Conservation (phyloP, 2,329 filamentous ascomycete species). For the Xylaria sp. region DNA sequence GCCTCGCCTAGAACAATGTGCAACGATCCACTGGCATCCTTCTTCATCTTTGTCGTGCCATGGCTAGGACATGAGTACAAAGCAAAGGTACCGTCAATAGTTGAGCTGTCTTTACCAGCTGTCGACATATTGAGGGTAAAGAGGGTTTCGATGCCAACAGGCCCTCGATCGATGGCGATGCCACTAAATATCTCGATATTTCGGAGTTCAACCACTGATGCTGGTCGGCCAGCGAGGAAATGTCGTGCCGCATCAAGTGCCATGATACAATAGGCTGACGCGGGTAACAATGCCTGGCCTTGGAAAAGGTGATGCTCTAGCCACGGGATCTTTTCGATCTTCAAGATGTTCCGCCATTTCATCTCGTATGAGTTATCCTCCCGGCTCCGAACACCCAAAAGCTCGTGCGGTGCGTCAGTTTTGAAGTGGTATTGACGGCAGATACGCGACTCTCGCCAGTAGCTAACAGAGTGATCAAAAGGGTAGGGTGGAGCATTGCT, state of each 20-base stretch:
- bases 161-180: slow-evolving; percentile 45
- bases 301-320: slow-evolving; percentile 55
- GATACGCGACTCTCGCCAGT: slow-evolving; percentile 58
- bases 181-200: slow-evolving; percentile 46
- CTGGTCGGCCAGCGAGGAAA: slow-evolving; percentile 39
- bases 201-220: slow-evolving; percentile 44
- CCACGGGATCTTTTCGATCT: slow-evolving; percentile 54
- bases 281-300: slow-evolving; percentile 57
- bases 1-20: slow-evolving; percentile 49
- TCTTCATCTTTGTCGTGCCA: slow-evolving; percentile 50
- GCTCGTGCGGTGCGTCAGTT: slow-evolving; percentile 48
- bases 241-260: slow-evolving; percentile 56
- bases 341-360: slow-evolving; percentile 56
- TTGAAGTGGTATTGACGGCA: slow-evolving; percentile 53
- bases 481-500: slow-evolving; percentile 55
- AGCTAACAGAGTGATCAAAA: slow-evolving; percentile 58
- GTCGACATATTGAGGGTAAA: slow-evolving; percentile 48
- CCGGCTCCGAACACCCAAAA: slow-evolving; percentile 52
- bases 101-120: slow-evolving; percentile 1
- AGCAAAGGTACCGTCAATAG: slow-evolving; percentile 49
- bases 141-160: slow-evolving; percentile 51
- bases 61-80: slow-evolving; percentile 51
- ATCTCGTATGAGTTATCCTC: slow-evolving; percentile 51
- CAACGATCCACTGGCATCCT: slow-evolving; percentile 51
- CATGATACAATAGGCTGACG: slow-evolving; percentile 60